Evolutionary conservation across 768 basidiomycete species (phyloP).

Genomic region (Rickenella mellea): DNA sequence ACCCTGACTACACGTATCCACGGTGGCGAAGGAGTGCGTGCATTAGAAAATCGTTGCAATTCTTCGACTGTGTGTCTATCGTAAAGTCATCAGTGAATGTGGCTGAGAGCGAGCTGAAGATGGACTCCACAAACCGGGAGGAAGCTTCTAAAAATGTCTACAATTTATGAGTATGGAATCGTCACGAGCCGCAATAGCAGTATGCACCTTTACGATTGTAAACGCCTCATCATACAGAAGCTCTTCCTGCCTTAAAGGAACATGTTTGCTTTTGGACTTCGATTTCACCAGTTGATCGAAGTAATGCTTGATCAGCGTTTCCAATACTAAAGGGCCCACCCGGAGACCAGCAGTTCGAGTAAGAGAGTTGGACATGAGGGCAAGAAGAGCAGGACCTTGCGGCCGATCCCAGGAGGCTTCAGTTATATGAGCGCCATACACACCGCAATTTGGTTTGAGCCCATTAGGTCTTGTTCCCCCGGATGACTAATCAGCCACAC

Average conservation of each 20-base stretch:
- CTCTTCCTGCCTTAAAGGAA: slow-evolving; percentile 55
- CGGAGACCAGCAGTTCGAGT: slow-evolving; percentile 52
- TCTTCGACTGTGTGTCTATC: slow-evolving; percentile 81
- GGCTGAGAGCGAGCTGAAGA: not conserved
- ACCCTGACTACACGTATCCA: slow-evolving; percentile 69
- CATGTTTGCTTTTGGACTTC: slow-evolving; percentile 9
- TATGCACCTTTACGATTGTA: slow-evolving; percentile 58
- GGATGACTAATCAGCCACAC: too few relatives aligned
- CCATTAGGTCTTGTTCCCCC: too few relatives aligned
- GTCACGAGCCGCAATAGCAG: not conserved
- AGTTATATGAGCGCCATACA: too few relatives aligned
- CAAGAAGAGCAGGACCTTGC: not conserved
- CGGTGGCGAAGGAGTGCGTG: slow-evolving; percentile 75
- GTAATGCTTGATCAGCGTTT: slow-evolving; percentile 81
- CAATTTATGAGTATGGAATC: not conserved
- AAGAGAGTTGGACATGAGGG: slow-evolving; percentile 35
- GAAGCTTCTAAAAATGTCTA: slow-evolving; percentile 72
- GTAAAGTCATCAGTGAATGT: slow-evolving; percentile 1
- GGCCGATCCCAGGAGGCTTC: too few relatives aligned
- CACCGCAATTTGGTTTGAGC: too few relatives aligned
- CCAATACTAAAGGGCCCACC: slow-evolving; percentile 64
- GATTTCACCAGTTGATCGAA: slow-evolving; percentile 42
- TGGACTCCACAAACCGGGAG: slow-evolving; percentile 39
- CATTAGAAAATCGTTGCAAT: slow-evolving; percentile 72
- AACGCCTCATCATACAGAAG: slow-evolving; percentile 77